Evolutionary conservation across 805 yeast species (phyloP), one percentile per base, ranked within the genome.

Genomic region (Barnettozyma siamensis): DNA sequence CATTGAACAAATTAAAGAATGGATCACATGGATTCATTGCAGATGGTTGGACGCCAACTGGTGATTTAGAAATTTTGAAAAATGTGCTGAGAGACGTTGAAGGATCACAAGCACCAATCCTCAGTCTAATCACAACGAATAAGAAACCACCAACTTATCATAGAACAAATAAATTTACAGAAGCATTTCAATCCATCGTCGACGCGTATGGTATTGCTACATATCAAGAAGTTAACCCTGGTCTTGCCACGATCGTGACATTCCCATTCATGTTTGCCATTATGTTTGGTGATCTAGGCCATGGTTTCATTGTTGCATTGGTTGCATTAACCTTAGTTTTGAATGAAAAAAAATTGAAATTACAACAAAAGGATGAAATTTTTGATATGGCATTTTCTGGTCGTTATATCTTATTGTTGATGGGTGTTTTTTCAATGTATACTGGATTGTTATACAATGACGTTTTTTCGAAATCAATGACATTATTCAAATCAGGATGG

Each of bases 281-380:
- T 55, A 93, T 93, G 99, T 93, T 93, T 70, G 99, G 99, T 70
- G 99, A 93, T 69, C 61, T 89, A 44, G 99, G 99, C 13, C 99
- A 93, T 67, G 99, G 99, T 6, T 75, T 88, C 45, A 76, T 93
- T 36, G 69, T 93, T 62, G 74, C 83, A 41, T 62, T 83, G 42
- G 86, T 88, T 15, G 95, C 94, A 2, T 64, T 78, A 39, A 63
- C 66, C 24, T 67, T 93, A 48, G 88, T 93, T 10, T 49, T 79
- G 37, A 81, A 83, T 59, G 99, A 93, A 63, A 73, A 71, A 47
- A 71, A 74, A 48, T 75, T 93, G 40, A 81, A 74, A 19, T 70
- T 70, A 37, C 73, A 80, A 71, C 76, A 82, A 55, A 75, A 89
- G 56, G 97, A 88, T 58, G 99, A 93, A 60, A 88, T 94, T 39